phyloP scores from a whole-genome alignment of 179 eudicot genomes.

The Beta macrorhiza region DNA sequence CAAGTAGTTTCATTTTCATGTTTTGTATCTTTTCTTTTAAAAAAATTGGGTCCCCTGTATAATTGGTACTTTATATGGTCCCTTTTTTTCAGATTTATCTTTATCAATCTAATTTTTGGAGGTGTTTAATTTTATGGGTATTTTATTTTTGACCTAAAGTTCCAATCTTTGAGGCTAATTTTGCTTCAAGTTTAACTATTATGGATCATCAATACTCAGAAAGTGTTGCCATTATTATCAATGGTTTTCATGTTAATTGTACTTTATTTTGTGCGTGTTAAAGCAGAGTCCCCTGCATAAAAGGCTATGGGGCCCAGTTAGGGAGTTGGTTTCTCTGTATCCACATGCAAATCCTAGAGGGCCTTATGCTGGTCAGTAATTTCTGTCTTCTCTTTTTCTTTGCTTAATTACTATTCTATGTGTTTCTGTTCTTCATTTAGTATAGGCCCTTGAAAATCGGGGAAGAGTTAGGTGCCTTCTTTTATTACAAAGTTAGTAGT shows the following conservation, averaged over 20 bases:
- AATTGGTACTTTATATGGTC: conserved; percentile 10
- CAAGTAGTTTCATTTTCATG: conserved; percentile 21
- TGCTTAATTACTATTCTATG: background rate
- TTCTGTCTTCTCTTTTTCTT: conserved; percentile 11
- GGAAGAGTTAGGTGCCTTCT: conserved; percentile 10
- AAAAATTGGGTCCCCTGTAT: conserved; percentile 4
- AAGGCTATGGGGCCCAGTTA: conserved; percentile 92
- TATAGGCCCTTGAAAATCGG: background rate
- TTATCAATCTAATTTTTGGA: background rate
- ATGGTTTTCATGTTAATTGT: conserved; percentile 17
- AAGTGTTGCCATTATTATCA: background rate
- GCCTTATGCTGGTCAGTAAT: conserved; percentile 71
- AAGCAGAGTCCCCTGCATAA: conserved; percentile 63
- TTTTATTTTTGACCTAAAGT: background rate
- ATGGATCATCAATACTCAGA: background rate
- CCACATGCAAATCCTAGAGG: conserved; percentile 75
- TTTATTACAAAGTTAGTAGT: conserved; percentile 7
- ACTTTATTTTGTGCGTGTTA: conserved; percentile 7
- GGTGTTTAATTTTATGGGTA: background rate
- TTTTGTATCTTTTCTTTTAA: background rate
- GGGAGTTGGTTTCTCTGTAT: conserved; percentile 59
- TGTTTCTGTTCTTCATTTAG: conserved; percentile 17
- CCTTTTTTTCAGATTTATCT: conserved; percentile 13
- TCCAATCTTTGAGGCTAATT: background rate
- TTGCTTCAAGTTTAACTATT: background rate